phyloP scores from a whole-genome alignment of 2,329 filamentous ascomycete genomes.

The Penicillium sp. region DNA sequence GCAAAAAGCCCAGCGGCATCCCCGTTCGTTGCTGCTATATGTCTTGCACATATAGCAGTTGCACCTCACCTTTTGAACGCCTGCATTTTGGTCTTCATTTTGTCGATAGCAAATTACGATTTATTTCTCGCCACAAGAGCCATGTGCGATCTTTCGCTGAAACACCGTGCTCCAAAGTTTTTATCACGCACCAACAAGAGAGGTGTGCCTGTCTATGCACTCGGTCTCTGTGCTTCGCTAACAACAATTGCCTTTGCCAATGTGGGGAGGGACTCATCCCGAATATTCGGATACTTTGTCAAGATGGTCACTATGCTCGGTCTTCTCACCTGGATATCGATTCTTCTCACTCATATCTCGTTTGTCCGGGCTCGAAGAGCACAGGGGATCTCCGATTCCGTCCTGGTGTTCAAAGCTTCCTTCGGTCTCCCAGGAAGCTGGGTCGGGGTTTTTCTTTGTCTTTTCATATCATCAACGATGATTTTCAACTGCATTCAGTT shows the following conservation, averaged over 20 bases:
- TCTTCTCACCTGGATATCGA: conserved; percentile 68
- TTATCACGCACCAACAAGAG: conserved; percentile 70
- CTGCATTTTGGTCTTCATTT: conserved; percentile 73
- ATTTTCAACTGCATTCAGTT: conserved; percentile 71
- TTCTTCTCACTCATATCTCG: conserved; percentile 68
- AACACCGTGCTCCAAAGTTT: conserved; percentile 71
- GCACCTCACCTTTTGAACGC: conserved; percentile 72
- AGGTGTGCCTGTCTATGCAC: conserved; percentile 70
- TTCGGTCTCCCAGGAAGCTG: conserved; percentile 72
- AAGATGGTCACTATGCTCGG: conserved; percentile 70
- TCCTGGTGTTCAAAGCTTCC: conserved; percentile 68
- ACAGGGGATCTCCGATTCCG: conserved; percentile 60
- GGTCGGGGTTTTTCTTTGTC: conserved; percentile 68
- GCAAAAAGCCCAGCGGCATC: conserved; percentile 59
- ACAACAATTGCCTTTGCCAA: conserved; percentile 70
- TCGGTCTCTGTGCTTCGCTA: conserved; percentile 64
- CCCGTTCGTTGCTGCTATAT: conserved; percentile 75
- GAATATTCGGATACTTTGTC: conserved; percentile 67
- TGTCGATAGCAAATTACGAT: conserved; percentile 76
- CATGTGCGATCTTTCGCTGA: conserved; percentile 72
- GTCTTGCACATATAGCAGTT: conserved; percentile 63
- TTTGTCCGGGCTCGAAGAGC: conserved; percentile 66
- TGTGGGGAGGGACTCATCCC: conserved; percentile 58
- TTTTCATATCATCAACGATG: conserved; percentile 76
- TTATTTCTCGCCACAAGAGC: conserved; percentile 74